Base-by-base conservation (phyloP, 2,329 filamentous ascomycete species). In the Pseudocercospora fijiensis region DNA sequence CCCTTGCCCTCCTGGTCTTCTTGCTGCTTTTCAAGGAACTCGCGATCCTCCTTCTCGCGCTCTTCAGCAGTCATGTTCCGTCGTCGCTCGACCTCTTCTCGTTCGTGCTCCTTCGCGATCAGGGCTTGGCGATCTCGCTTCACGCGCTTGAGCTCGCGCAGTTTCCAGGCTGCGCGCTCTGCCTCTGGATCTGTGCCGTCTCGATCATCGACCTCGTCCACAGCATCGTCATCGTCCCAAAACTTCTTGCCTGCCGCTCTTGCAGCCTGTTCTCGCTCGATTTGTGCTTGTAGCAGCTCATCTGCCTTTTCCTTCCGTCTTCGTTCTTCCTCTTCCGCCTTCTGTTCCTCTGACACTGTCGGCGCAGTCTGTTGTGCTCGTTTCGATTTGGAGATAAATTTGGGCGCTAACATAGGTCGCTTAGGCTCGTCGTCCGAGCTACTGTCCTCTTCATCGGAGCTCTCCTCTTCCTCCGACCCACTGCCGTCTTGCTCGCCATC, bases 101-200 rank as follows among this genome's bases (percentile, higher is more conserved):
- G 85, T 78, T 97, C 93, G 67, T 86, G 86, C 80, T 99, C 95
- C 33, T 87, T 86, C 68, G 85, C 92, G 71, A 99, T 93, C 11
- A 70, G 58, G 1, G 87, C 87, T 71, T 92, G 88, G 26, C 95
- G 88, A 71, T 95, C 90, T 57, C 95, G 87, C 79, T 94, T 93
- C 69, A 98, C 87, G 8, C 95, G 89, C 77, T 89, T 89, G 47
- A 99, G 83, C 79, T 99, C 95, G 56, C 95, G 88, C 57, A 99
- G 83, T 75, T 94, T 95, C 94, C 95, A 99, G 0, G 93, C 92
- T 6, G 92, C 92, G 67, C 89, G 86, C 77, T 99, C 95, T 7
- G 91, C 92, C 67, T 90, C 92, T 0, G 91, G 90, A 76, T 98
- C 92, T 2, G 93, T 72, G 37, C 87, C 91, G 75, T 99, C 95